phyloP scores from a whole-genome alignment of 345 rosid genomes.

The Cardiospermum halicacabum region DNA sequence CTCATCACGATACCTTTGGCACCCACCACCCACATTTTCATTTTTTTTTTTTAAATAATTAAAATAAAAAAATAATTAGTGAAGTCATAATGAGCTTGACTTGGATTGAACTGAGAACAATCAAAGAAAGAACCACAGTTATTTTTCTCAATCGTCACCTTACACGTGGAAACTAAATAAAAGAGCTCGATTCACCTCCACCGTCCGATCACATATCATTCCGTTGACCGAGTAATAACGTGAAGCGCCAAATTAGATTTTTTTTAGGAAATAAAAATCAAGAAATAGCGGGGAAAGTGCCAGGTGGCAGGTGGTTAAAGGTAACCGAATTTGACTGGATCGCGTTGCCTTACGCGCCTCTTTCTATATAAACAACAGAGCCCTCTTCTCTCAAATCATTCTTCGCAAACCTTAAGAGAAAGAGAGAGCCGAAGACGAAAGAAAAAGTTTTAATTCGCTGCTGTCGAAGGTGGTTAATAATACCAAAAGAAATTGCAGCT shows the following conservation, averaged over 20 bases:
- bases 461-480: constrained; percentile 7
- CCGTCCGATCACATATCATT: constrained; percentile 4
- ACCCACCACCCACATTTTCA: too few relatives aligned
- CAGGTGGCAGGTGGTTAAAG: constrained; percentile 1
- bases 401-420: neutral
- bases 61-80: neutral
- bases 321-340: constrained; percentile 6
- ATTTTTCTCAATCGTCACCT: too few relatives aligned
- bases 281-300: neutral
- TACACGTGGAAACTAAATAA: too few relatives aligned
- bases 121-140: neutral
- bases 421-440: neutral
- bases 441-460: constrained; percentile 10
- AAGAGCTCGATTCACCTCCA: neutral
- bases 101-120: neutral
- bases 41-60: neutral
- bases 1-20: neutral
- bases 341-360: neutral
- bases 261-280: neutral
- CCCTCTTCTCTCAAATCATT: neutral
- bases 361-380: neutral
- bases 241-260: neutral
- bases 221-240: neutral
- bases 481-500: neutral
- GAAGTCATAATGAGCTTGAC: neutral